Evolutionary conservation across 805 yeast species (phyloP), one percentile per base, ranked within the genome.

Genomic region (Cyberlindnera petersonii): DNA sequence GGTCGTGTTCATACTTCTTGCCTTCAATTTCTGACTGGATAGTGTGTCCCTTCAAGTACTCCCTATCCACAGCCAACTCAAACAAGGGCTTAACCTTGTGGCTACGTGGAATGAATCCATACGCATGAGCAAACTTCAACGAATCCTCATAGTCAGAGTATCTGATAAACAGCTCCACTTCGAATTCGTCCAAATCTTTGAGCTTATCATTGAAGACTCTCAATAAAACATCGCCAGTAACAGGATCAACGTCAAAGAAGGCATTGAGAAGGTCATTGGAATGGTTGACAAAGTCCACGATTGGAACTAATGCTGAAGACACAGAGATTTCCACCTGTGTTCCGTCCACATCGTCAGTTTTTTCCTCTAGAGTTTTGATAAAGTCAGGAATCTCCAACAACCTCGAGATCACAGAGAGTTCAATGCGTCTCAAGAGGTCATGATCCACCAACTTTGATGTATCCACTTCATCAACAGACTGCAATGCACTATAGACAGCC

Each of bases 281-380:
- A 53, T 82, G 91, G 54, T 82, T 82, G 6, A 73, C 83, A 65
- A 75, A 82, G 56, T 82, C 91, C 22, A 82, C 49, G 1, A 79
- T 43, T 1, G 91, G 88, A 1, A 82, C 85, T 39, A 82, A 55
- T 0, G 85, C 72, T 0, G 78, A 67, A 35, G 74, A 71, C 5
- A 73, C 72, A 5, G 56, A 49, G 44, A 64, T 78, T 31, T 69
- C 74, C 10, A 65, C 71, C 10, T 39, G 26, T 14, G 19, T n/a
- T 18, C 27, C 30, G 10, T 30, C 27, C 13, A 31, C 40, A 5
- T 39, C 46, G n/a, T 40, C 37, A 13, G 23, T 10, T 20, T 16
- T 13, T 17, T 7, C 9, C 24, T 22, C 9, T 35, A 11, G 34
- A 6, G 35, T 19, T n/a, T 27, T 20, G 9, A 44, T 13, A 7